Evolutionary conservation across 2,329 filamentous ascomycete genomes (phyloP), one percentile per base, ranked within the genome.

Genomic region (Cryoendolithus antarcticus): DNA sequence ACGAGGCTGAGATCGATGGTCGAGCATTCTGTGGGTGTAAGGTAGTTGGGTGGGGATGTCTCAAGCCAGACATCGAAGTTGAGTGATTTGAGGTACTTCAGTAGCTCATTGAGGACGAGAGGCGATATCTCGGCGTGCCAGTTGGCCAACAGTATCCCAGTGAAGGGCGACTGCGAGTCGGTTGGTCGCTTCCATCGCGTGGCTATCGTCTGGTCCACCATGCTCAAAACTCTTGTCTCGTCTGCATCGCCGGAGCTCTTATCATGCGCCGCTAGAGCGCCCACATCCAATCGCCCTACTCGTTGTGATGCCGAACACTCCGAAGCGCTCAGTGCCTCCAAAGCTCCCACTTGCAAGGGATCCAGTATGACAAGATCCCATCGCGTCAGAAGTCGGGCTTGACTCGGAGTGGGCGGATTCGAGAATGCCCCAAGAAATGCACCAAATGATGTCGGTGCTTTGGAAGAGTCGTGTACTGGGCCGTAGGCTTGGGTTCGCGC

Each of bases 1-100:
- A 66, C 52, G 4, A 54, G 49, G 9, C 50, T 46, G n/a, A 49
- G 52, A 30, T 62, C 57, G 9, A 67, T 49, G 0, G 54, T 41
- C 9, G 54, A 56, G 37, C 48, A 48, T 31, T 65, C 58, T 50
- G 41, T 19, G 44, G 44, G 41, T 2, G 40, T 49, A 11, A 69
- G 51, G 32, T 65, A 69, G 5, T 56, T 44, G 0, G 66, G 66
- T 2, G 59, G 54, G 8, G 54, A 51, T 3, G 58, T 54, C 41
- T 69, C 66, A 12, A 69, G 50, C 44, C 63, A 68, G 2, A 69
- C 55, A 4, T 53, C 47, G 34, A 69, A 48, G 3, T 62, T 62
- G 7, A 65, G 48, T 2, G 44, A 41, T 31, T 50, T 50, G 32
- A 65, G 45, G 7, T 59, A 47, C 29, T 58, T 49, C 11, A 63